Evolutionary conservation across 2,329 filamentous ascomycete species (phyloP), one percentile per base, ranked within the genome.

Genomic region (Penicillium sp.): DNA sequence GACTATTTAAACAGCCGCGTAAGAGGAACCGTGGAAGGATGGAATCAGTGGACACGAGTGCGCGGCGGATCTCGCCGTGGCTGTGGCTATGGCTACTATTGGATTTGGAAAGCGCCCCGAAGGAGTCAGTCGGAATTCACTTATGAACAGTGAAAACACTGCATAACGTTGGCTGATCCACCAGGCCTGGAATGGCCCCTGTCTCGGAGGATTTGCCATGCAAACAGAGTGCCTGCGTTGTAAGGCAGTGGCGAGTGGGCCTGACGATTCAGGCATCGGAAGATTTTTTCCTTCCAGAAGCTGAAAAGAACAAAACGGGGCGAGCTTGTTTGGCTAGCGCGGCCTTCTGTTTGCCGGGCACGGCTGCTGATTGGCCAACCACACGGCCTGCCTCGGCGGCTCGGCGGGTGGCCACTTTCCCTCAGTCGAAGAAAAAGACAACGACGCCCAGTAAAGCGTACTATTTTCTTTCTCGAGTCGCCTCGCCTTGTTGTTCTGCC

Each of bases 281-380:
- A 18, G n/a, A 42, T 4, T 42, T 42, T 45, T n/a, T n/a, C 7
- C 52, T 54, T 55, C 52, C 23, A 55, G 52, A 55, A 55, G 45
- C 45, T 48, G 52, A 42, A 48, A 47, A 48, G 52, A 54, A 54
- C 52, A 42, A 18, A 42, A 20, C 38, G 18, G 38, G 52, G 52
- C 43, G 51, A 53, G 42, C 43, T 54, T 47, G 45, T 47, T 54
- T 52, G 18, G 11, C 24, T 52, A 52, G 50, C 38, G 40, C 26
- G 30, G 47, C 20, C 26, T n/a, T 33, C 40, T 43, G 18, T 43
- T 43, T 43, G n/a, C 14, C 23, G 9, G 23, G 2, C 5, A 16
- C 18, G n/a, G 20, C 28, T n/a, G 38, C 5, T 53, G 20, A 47
- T 38, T 53, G 51, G 51, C 51, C 21, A 9, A 30, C 40, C 24